Evolutionary conservation across 345 rosid species (phyloP), one percentile per base, ranked within the genome.

Genomic region (Pelargonium nanum): DNA sequence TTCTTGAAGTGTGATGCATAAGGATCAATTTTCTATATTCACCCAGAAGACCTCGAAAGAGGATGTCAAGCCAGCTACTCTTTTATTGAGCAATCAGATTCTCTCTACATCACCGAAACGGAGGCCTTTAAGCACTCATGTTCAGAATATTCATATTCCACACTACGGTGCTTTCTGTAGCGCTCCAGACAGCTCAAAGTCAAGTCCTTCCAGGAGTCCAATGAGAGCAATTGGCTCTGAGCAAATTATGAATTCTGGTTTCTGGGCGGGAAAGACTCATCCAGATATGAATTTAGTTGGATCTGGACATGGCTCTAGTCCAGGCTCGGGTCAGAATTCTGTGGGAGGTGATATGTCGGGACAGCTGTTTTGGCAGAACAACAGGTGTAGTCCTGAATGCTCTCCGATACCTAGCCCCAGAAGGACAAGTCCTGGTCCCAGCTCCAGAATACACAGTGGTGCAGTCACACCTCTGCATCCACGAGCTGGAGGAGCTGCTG

Each of bases 171-270:
- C 79, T 60, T 79, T 86, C 57, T 81, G 57, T 69, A 80, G 92
- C 80, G 94, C 99, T 71, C 89, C 95, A 26, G 97, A 89, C 66
- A 93, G 96, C 76, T 87, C 92, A 64, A 65, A 84, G 87, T 93
- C 99, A 57, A 93, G 99, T 83, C 99, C 99, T 73, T 89, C 97
- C 9, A 81, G 97, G 80, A 93, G 99, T 76, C 99, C 99, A 60
- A 67, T 85, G 75, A 81, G 95, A 73, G 81, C 83, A 3, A 83
- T 76, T 71, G 81, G 89, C 57, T 65, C 76, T 3, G 99, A 93
- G 59, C 95, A 81, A 61, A 74, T 72, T 61, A 60, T 83, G 62
- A 84, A 84, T 79, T 72, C 85, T 65, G 87, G 84, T 56, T 73
- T 85, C 28, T 83, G 86, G 78, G 73, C 75, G 1, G 91, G 90